Base-by-base conservation (phyloP, 805 yeast genomes). In the Myxozyma lipomycoides region DNA sequence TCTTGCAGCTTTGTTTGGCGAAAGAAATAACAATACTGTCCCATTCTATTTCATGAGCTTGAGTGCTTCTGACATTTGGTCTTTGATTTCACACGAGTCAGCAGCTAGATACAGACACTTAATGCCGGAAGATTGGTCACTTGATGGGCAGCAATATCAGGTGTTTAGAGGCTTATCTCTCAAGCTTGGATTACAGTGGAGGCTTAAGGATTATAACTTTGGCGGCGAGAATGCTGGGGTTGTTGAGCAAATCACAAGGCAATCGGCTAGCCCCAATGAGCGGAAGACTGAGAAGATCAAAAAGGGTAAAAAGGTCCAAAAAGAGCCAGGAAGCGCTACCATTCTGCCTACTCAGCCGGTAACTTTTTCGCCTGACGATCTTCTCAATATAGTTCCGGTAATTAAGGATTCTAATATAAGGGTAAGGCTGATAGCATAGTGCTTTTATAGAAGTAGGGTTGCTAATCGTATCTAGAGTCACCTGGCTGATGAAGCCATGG, bases 141-240 rank as follows among this genome's bases (percentile, higher is more conserved):
- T 67, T 1, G 57, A 64, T 17, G 53, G 77, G 34, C 66, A 64
- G 25, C 67, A 73, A 2, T 54, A 72, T 19, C 79, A 77, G 45
- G 63, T 84, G 39, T 72, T 87, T 61, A 81, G 90, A 70, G 85
- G 83, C 59, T 74, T 89, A 56, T 81, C 96, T 9, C 62, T 73
- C 47, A 84, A 86, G 68, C 79, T 82, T 60, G 98, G 98, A 69
- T 79, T 91, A 46, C 98, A 93, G 72, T 83, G 95, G 86, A 70
- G 73, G 53, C 73, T 77, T 9, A 75, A 70, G 55, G 64, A 70
- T 9, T 82, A 78, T 63, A 70, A 66, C 10, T 78, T 79, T 65
- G 53, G 49, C 34, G 59, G 59, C 72, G 52, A 58, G 5, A 43
- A n/a, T 26, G 4, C 1, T 6, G 28, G 9, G 10, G 41, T n/a